These are phyloP conservation scores for Cladosporium sp. DNA, from an alignment of 2,329 filamentous ascomycete genomes.

Conservation along the genomic window DNA sequence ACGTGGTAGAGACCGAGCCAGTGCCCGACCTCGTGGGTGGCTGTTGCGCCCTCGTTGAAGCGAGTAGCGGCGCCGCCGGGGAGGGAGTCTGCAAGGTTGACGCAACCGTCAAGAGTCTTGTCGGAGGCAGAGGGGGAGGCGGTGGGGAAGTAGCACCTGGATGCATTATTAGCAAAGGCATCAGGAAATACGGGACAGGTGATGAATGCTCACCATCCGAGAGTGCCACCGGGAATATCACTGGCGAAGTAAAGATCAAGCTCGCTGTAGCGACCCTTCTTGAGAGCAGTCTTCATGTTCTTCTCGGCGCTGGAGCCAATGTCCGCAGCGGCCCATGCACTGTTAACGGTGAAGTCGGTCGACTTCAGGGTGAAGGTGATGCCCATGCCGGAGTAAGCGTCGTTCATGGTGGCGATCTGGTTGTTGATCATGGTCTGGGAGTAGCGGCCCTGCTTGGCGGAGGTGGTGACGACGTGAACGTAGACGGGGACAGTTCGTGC, in stretches of 20 bases:
- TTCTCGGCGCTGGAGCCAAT: conserved; percentile 33
- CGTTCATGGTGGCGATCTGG: conserved; percentile 34
- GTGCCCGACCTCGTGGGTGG: conserved; percentile 43
- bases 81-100: conserved; percentile 40
- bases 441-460: conserved; percentile 30
- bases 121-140: conserved; percentile 36
- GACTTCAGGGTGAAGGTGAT: conserved; percentile 46
- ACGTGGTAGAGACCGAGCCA: conserved; percentile 43
- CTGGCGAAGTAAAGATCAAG: conserved; percentile 55
- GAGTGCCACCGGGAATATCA: conserved; percentile 35
- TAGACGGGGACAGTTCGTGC: conserved; percentile 19
- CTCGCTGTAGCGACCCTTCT: conserved; percentile 46
- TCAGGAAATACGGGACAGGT: background rate
- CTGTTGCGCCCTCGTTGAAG: conserved; percentile 43
- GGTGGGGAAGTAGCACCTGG: conserved; percentile 27
- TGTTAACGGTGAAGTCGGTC: conserved; percentile 46
- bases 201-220: conserved; percentile 19
- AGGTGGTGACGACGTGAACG: conserved; percentile 40
- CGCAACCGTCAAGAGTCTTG: conserved; percentile 49
- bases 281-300: conserved; percentile 48
- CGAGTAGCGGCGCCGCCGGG: conserved; percentile 44
- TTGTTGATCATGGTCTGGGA: conserved; percentile 34
- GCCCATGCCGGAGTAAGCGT: conserved; percentile 41
- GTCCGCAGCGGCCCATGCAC: conserved; percentile 44
- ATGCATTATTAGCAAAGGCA: background rate